Evolutionary conservation across 75 land plant species (phyloP).

Genomic region (Isoetes taiwanensis): DNA sequence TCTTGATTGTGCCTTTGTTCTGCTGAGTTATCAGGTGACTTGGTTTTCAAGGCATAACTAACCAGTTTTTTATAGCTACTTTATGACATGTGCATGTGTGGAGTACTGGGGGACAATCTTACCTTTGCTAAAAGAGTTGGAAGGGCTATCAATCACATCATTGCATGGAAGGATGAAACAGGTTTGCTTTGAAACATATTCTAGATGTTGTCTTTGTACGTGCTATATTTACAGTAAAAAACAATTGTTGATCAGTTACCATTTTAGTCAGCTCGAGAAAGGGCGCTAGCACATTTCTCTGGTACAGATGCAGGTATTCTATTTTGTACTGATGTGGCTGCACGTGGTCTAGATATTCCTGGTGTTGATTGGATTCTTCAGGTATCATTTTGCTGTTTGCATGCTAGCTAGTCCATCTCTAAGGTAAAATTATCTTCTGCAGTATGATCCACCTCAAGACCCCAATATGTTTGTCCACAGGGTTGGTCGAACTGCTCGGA

Average conservation of each 20-base stretch:
- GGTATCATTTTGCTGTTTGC: constrained; percentile 21
- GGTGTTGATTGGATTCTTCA: constrained; percentile 85
- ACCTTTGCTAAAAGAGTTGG: not conserved
- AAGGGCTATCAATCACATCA: not conserved
- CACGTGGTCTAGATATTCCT: constrained; percentile 89
- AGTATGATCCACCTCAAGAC: constrained; percentile 94
- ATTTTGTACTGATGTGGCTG: constrained; percentile 89
- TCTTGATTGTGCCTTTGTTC: too few relatives aligned
- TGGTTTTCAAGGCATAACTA: too few relatives aligned
- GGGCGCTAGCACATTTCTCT: constrained; percentile 61
- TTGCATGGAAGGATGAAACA: constrained; percentile 5
- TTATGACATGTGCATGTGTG: constrained; percentile 6
- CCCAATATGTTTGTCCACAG: constrained; percentile 88
- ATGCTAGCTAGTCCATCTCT: not conserved
- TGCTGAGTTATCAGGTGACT: too few relatives aligned
- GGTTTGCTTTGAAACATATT: not conserved
- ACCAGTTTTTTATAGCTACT: not conserved
- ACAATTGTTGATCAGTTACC: too few relatives aligned
- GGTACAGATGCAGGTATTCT: constrained; percentile 55
- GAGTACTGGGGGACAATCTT: constrained; percentile 1
- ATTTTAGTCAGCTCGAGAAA: constrained; percentile 67
- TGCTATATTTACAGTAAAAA: too few relatives aligned
- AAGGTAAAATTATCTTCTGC: constrained; percentile 6
- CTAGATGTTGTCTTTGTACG: too few relatives aligned
- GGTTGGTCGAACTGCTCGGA: constrained; percentile 84